Conservation (phyloP, 2,329 filamentous ascomycete genomes). For the Curvularia verruculosa region DNA sequence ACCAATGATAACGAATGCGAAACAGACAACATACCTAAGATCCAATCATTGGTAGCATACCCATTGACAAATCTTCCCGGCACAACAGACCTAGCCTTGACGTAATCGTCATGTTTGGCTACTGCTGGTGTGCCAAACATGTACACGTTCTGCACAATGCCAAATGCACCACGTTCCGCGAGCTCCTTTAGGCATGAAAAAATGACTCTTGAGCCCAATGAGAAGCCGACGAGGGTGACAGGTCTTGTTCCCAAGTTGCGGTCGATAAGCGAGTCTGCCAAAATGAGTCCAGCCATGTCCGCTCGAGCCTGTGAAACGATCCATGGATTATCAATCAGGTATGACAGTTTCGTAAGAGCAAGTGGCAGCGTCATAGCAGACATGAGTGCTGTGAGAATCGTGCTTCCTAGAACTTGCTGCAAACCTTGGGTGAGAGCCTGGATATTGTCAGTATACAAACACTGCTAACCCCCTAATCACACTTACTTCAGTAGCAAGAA, state of each 20-base stretch:
- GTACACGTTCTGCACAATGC: constrained; percentile 92
- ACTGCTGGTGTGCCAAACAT: constrained; percentile 92
- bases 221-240: constrained; percentile 93
- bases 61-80: constrained; percentile 94
- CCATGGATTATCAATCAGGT: constrained; percentile 98
- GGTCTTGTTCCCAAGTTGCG: constrained; percentile 89
- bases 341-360: constrained; percentile 89
- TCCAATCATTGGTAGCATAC: constrained; percentile 96
- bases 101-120: constrained; percentile 87
- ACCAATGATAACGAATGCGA: not conserved
- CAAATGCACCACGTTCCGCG: constrained; percentile 79
- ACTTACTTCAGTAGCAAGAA: constrained; percentile 90
- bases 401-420: constrained; percentile 91
- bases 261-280: constrained; percentile 92
- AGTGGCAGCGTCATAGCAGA: constrained; percentile 90
- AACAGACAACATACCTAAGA: constrained; percentile 64
- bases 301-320: constrained; percentile 93
- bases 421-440: constrained; percentile 93
- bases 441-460: constrained; percentile 19
- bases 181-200: constrained; percentile 90
- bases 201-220: constrained; percentile 88
- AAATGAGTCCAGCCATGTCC: constrained; percentile 83
- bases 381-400: constrained; percentile 88
- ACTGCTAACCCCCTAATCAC: constrained; percentile 27
- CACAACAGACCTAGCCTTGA: constrained; percentile 80